Evolutionary conservation across 2,329 filamentous ascomycete genomes (phyloP), one percentile per base, ranked within the genome.

Genomic region (Epichloe coenophiala): DNA sequence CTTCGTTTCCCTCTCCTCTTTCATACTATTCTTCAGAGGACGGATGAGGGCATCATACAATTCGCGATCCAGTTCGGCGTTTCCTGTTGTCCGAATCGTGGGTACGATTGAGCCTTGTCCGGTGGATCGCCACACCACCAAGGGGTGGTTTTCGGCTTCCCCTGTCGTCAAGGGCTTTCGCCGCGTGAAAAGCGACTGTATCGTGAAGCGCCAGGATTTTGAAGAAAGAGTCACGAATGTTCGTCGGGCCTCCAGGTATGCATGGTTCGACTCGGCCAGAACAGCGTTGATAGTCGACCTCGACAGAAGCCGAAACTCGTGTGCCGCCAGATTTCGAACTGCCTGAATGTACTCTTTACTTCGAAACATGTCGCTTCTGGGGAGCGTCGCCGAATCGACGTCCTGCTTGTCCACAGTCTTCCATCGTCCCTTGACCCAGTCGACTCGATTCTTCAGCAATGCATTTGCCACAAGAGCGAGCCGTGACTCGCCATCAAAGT

Each of bases 211-310:
- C 87, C 87, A 93, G 36, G 86, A 88, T 63, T 82, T 86, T 44
- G 78, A 78, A 6, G 83, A 81, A 12, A 91, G 67, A 1, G 74
- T 75, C 49, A 86, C 76, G 13, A 93, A 76, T 2, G 83, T 86
- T 15, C 77, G 78, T 37, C 86, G 76, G 12, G 85, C 82, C 33
- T 83, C 76, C 21, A 84, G 79, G 59, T 91, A 93, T 8, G 83
- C 85, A 65, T 86, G 82, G 66, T 93, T 93, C 60, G 77, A 80
- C 64, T 93, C 87, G 47, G 86, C 86, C 45, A 93, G 75, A 7
- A 93, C 86, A 8, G 83, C 86, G 60, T 83, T 80, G 65, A 91
- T 84, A 4, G 85, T 81, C 1, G 84, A 86, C 51, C 78, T 77
- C 12, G 84, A 81, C 41, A 91, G 69, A 19, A 81, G 83, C 59